Conservation (phyloP, 2,329 filamentous ascomycete genomes). For the Cytospora piceicola region DNA sequence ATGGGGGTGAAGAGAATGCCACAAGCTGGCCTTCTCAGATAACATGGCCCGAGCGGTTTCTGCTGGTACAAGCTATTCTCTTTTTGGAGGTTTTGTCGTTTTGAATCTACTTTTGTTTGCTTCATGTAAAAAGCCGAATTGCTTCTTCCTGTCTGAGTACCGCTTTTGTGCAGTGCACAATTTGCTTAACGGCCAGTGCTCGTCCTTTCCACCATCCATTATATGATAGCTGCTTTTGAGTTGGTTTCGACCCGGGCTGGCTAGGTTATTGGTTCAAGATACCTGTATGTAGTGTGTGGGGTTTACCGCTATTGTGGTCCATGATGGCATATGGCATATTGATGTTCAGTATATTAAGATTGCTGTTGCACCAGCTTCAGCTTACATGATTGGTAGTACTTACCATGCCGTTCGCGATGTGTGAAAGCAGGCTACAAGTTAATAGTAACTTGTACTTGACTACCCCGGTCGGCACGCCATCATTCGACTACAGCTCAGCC, state of each 20-base stretch:
- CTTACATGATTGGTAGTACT: background rate
- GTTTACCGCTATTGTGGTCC: slow-evolving; percentile 1
- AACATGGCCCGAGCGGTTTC: slow-evolving; percentile 3
- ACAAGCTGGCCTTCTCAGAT: slow-evolving; percentile 25
- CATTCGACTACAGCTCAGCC: background rate
- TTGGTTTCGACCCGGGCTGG: background rate
- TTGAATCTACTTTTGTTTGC: slow-evolving; percentile 16
- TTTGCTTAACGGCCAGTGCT: slow-evolving; percentile 13
- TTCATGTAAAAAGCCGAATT: slow-evolving; percentile 27
- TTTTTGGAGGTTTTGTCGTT: slow-evolving; percentile 6
- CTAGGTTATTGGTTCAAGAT: slow-evolving; percentile 5
- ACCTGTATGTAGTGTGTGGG: slow-evolving; percentile 5
- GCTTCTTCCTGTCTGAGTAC: background rate
- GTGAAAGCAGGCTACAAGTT: background rate
- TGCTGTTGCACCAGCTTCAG: background rate
- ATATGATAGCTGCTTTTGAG: slow-evolving; percentile 14
- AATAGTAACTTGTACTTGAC: background rate
- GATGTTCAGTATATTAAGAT: slow-evolving; percentile 8
- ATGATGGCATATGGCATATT: slow-evolving; percentile 13
- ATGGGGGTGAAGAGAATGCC: background rate
- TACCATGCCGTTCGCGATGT: background rate
- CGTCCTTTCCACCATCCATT: background rate
- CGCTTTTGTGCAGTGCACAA: slow-evolving; percentile 20
- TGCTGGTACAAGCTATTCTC: background rate
- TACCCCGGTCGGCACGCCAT: too few relatives aligned